Evolutionary conservation across 768 basidiomycete species (phyloP).

Genomic region (Heimioporus sp.): DNA sequence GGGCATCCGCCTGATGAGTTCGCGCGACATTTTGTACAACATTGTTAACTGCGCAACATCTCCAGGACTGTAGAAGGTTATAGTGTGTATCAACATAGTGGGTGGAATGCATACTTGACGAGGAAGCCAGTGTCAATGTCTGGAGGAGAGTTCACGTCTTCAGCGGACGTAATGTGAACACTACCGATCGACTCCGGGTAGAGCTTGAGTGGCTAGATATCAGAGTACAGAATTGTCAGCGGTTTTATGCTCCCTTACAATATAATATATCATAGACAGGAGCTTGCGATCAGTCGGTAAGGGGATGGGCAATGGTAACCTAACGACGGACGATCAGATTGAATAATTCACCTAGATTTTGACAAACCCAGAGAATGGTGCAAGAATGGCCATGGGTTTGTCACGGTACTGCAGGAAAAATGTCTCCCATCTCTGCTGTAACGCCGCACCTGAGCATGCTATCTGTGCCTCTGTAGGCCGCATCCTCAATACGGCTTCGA

Average conservation of each 20-base stretch:
- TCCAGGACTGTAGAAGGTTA: conserved; percentile 2
- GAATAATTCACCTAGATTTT: not conserved
- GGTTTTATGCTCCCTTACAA: conserved; percentile 22
- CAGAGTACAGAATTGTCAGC: not conserved
- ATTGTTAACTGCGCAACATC: conserved; percentile 49
- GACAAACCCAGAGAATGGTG: conserved; percentile 39
- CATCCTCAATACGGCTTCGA: conserved; percentile 54
- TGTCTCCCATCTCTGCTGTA: conserved; percentile 48
- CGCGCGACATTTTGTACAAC: conserved; percentile 53
- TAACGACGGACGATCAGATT: conserved; percentile 3
- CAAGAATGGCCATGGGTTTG: conserved; percentile 52
- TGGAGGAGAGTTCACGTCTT: conserved; percentile 39
- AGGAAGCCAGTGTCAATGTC: conserved; percentile 47
- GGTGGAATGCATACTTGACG: conserved; percentile 34
- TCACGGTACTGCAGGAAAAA: conserved; percentile 52
- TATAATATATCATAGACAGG: conserved; percentile 29
- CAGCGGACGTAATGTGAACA: conserved; percentile 44
- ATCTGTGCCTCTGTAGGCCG: conserved; percentile 52
- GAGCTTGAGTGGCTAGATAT: conserved; percentile 12
- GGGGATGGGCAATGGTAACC: conserved; percentile 22
- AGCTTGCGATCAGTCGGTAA: conserved; percentile 22
- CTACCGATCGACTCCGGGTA: conserved; percentile 48
- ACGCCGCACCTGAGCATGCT: conserved; percentile 42
- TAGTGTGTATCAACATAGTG: not conserved
- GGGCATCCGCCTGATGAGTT: conserved; percentile 52